These are phyloP conservation scores for Ceriops zippeliana DNA, from an alignment of 345 rosid genomes.

Conservation along the genomic window DNA sequence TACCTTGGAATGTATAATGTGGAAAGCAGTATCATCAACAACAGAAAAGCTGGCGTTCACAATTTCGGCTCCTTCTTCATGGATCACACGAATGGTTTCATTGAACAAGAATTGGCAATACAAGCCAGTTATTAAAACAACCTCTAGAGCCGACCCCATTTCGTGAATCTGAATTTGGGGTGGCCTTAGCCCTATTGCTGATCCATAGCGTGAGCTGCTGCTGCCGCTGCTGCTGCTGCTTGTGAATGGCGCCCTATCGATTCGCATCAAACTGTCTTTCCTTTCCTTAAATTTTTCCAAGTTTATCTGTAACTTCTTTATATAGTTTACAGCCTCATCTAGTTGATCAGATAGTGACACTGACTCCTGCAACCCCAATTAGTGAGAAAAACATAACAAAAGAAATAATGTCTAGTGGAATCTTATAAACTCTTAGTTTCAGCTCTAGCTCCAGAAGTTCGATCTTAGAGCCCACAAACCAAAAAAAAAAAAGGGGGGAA, in stretches of 20 bases:
- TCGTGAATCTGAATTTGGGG: constrained; percentile 37
- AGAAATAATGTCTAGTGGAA: neutral
- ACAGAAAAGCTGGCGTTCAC: constrained; percentile 37
- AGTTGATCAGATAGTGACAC: constrained; percentile 53
- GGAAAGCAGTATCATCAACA: constrained; percentile 35
- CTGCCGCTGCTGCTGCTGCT: neutral
- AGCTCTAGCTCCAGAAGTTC: no score
- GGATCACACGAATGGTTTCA: constrained; percentile 37
- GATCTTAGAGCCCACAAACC: neutral
- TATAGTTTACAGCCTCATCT: constrained; percentile 50
- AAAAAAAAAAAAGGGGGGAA: neutral
- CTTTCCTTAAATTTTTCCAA: constrained; percentile 53
- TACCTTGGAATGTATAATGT: constrained; percentile 43
- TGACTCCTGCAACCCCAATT: constrained; percentile 31
- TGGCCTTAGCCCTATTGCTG: constrained; percentile 8
- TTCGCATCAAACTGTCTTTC: constrained; percentile 35
- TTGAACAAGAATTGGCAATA: constrained; percentile 37
- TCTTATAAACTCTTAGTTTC: no score
- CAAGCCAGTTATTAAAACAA: constrained; percentile 39
- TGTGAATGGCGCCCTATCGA: neutral
- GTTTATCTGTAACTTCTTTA: constrained; percentile 47
- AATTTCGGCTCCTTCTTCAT: constrained; percentile 47
- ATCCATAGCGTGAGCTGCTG: neutral
- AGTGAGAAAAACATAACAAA: neutral
- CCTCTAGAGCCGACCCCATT: constrained; percentile 36